Conservation (phyloP, 2,329 filamentous ascomycete species). For the Aspergillus texensis region DNA sequence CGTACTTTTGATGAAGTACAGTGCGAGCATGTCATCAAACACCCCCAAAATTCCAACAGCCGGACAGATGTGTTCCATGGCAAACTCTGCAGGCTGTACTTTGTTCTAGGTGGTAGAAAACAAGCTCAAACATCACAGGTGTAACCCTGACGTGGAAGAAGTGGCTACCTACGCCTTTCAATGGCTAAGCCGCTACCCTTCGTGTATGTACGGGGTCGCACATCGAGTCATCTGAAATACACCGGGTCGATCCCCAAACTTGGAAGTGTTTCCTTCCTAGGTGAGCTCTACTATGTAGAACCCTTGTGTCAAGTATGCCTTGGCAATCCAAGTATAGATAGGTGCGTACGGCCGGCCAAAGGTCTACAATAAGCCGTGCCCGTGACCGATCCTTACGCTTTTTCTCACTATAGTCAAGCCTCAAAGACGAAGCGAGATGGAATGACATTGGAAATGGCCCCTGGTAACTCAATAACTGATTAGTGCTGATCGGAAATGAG, state of each 20-base stretch:
- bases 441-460: background rate
- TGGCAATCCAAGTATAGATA: background rate
- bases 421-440: background rate
- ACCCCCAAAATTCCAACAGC: background rate
- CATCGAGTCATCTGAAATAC: conserved; percentile 14
- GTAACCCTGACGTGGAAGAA: background rate
- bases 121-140: conserved; percentile 1
- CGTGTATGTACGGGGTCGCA: conserved; percentile 13
- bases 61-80: background rate
- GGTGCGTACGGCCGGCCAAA: background rate
- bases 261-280: background rate
- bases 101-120: background rate
- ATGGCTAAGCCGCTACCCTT: conserved; percentile 3
- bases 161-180: conserved; percentile 1
- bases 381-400: background rate
- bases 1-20: background rate
- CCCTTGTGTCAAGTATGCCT: background rate
- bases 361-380: background rate
- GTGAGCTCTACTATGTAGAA: background rate
- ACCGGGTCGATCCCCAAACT: background rate
- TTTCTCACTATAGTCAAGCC: background rate
- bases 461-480: background rate
- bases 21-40: background rate
- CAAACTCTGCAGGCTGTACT: background rate
- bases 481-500: background rate